Percentiles rank a stretch among this genome's conserved stretches.
These are phyloP conservation scores for Chaetomiaceae sp. DNA, from an alignment of 2,329 filamentous ascomycete species.

Conservation along the genomic window DNA sequence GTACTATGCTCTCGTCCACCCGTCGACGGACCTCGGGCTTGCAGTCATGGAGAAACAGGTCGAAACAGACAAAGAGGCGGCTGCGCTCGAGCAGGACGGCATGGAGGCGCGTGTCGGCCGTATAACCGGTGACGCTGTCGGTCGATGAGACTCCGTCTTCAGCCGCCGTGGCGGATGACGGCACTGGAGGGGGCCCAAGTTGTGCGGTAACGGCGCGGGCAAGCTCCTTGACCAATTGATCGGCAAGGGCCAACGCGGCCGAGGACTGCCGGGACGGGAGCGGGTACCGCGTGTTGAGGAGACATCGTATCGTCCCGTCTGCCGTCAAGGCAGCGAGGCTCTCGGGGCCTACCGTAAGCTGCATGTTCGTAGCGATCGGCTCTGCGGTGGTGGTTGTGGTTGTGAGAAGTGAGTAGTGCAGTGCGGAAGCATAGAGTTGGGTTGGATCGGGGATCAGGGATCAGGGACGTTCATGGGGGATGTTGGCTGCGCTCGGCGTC, in stretches of 20 bases:
- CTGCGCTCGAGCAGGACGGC: conserved; percentile 4
- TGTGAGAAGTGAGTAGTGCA: not conserved
- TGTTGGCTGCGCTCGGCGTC: not conserved
- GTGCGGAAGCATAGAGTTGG: not conserved
- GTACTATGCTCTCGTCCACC: conserved; percentile 2
- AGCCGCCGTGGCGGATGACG: not conserved
- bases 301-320: conserved; percentile 5
- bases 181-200: conserved; percentile 1
- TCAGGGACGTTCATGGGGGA: not conserved
- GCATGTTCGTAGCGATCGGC: not conserved
- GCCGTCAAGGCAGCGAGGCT: conserved; percentile 2
- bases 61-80: conserved; percentile 1
- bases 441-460: conserved; percentile 1
- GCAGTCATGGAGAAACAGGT: conserved; percentile 4
- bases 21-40: conserved; percentile 3
- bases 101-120: not conserved
- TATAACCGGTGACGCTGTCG: not conserved
- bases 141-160: conserved; percentile 3
- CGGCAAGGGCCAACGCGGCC: conserved; percentile 1
- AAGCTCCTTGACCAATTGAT: conserved; percentile 1
- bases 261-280: conserved; percentile 6
- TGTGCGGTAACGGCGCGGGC: not conserved
- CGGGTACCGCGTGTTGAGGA: conserved; percentile 5
- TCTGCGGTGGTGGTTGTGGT: not conserved
- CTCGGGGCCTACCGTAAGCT: conserved; percentile 3